Evolutionary conservation across 2,329 filamentous ascomycete species (phyloP).

Genomic region (Fusarium poae): DNA sequence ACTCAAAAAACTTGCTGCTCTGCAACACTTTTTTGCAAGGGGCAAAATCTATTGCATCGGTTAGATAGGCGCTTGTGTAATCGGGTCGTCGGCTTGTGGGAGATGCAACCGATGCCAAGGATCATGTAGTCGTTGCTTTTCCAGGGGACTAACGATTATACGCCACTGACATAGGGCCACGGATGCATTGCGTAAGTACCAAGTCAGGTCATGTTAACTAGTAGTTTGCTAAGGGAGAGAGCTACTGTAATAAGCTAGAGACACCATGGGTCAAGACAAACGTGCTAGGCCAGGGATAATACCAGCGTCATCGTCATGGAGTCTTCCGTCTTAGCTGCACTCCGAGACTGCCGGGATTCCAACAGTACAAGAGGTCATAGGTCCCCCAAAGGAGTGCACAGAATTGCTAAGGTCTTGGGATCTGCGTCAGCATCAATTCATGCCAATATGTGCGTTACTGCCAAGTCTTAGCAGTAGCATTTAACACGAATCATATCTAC

Average conservation of each 20-base stretch:
- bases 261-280: slow-evolving; percentile 1
- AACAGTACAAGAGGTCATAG: slow-evolving; percentile 3
- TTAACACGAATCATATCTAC: slow-evolving; percentile 1
- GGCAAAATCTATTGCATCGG: not conserved
- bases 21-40: not conserved
- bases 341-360: slow-evolving; percentile 1
- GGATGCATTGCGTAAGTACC: slow-evolving; percentile 20
- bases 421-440: not conserved
- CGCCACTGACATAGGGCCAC: slow-evolving; percentile 25
- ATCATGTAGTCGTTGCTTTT: slow-evolving; percentile 3
- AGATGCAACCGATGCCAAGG: slow-evolving; percentile 22
- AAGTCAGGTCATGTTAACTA: not conserved
- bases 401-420: not conserved
- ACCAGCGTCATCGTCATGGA: slow-evolving; percentile 9
- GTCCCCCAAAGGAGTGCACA: not conserved
- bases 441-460: slow-evolving; percentile 1
- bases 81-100: slow-evolving; percentile 22
- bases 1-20: not conserved
- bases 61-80: slow-evolving; percentile 9
- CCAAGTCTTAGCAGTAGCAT: slow-evolving; percentile 7
- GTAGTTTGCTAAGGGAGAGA: slow-evolving; percentile 1
- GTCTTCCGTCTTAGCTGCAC: slow-evolving; percentile 1
- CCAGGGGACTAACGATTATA: slow-evolving; percentile 2
- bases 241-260: slow-evolving; percentile 4
- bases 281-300: not conserved